Base-by-base conservation (phyloP, 2,329 filamentous ascomycete genomes). In the Didymosphaeria variabile region DNA sequence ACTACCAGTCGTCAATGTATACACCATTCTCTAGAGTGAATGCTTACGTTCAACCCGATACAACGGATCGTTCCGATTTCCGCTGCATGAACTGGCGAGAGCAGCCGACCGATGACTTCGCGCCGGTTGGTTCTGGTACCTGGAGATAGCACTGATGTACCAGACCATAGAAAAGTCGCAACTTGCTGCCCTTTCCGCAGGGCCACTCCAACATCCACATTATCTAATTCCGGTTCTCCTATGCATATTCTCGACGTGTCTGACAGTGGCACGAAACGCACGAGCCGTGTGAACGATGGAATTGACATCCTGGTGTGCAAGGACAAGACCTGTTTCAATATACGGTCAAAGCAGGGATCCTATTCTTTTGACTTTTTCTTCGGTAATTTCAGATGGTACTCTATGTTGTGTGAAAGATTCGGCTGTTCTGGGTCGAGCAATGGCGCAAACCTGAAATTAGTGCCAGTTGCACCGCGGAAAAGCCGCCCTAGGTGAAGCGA, bases 171-270 rank as follows among this genome's bases (percentile, higher is more conserved):
- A 19, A 50, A 31, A 31, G 15, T 19, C 23, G 46, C 8, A 29
- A 50, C 46, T 31, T 4, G 46, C 46, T 50, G 23, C 2, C 23
- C 46, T 23, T 50, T 15, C 3, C 46, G 46, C 29, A 50, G 46
- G 23, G 46, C 46, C n/a, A 29, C 46, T 50, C 46, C 46, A 23
- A 50, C 46, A 31, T 32, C 46, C 10, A 50, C 46, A 10, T 5
- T 29, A n/a, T 50, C 46, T 50, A 19, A 50, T 19, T 50, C 46
- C 46, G 29, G 46, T 15, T 50, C 46, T 50, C 46, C 46, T 5
- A 50, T 50, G 46, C 17, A 50, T 23, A 50, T 29, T 19, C 29
- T 50, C 46, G 29, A 50, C 8, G 23, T 29, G 46, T 50, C 46
- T 15, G 46, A 31, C 23, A 7, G 19, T 31, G 46, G 46, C 29